Evolutionary conservation across 192 early-diverging fungal genomes (phyloP).

Genomic region (Backusella parvicylindrica): DNA sequence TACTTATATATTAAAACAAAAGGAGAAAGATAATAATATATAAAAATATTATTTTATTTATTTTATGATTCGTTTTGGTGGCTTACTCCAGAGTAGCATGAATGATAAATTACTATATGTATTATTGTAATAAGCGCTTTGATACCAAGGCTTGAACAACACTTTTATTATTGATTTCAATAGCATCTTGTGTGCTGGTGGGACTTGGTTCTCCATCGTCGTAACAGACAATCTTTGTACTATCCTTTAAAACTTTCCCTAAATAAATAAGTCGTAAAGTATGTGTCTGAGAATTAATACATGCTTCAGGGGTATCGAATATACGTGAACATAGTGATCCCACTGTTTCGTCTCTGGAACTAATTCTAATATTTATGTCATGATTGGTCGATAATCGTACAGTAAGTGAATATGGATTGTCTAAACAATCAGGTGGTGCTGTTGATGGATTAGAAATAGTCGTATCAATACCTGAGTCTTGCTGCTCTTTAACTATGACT

Average conservation of each 20-base stretch:
- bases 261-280: conserved; percentile 47
- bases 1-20: neutral
- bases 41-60: neutral
- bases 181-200: neutral
- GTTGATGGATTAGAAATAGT: neutral
- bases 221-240: neutral
- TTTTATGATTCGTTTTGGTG: neutral
- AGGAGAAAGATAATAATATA: neutral
- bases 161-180: neutral
- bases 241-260: conserved; percentile 41
- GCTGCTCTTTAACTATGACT: neutral
- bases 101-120: neutral
- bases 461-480: neutral
- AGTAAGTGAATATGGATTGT: conserved; percentile 6
- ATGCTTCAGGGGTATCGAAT: conserved; percentile 10
- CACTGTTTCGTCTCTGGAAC: conserved; percentile 25
- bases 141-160: neutral
- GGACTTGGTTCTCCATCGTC: neutral
- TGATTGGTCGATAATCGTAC: conserved; percentile 36
- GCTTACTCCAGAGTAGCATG: neutral
- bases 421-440: neutral
- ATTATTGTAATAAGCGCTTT: neutral
- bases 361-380: conserved; percentile 15
- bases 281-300: conserved; percentile 12
- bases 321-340: conserved; percentile 23